These are phyloP conservation scores for Pezicula rhizophila DNA, from an alignment of 2,329 filamentous ascomycete genomes.

Conservation along the genomic window DNA sequence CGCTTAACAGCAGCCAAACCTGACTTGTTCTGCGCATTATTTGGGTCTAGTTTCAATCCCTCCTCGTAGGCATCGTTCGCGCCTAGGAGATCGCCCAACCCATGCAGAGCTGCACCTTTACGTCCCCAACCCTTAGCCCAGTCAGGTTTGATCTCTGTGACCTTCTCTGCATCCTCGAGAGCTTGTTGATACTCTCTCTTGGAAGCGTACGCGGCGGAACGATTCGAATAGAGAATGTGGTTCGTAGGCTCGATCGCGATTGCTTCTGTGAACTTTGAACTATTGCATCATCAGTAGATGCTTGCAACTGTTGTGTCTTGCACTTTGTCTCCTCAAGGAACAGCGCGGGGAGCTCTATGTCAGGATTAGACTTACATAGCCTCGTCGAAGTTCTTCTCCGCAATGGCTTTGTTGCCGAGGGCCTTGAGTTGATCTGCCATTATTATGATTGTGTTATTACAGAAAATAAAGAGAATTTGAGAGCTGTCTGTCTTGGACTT, in stretches of 20 bases:
- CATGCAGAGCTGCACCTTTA: slow-evolving; percentile 87
- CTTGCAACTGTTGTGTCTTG: background rate
- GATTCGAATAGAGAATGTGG: slow-evolving; percentile 97
- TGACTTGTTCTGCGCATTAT: slow-evolving; percentile 87
- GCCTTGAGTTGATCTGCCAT: slow-evolving; percentile 79
- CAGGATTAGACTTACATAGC: slow-evolving; percentile 66
- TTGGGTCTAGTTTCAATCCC: slow-evolving; percentile 87
- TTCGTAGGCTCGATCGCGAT: slow-evolving; percentile 84
- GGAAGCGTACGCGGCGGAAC: slow-evolving; percentile 81
- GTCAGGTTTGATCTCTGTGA: slow-evolving; percentile 89
- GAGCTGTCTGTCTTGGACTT: background rate
- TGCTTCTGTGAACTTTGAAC: slow-evolving; percentile 89
- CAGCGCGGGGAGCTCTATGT: background rate
- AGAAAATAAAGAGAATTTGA: background rate
- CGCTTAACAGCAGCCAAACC: slow-evolving; percentile 80
- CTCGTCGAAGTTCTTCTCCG: slow-evolving; percentile 92
- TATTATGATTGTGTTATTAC: background rate
- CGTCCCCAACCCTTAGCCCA: slow-evolving; percentile 96
- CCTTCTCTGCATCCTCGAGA: slow-evolving; percentile 85
- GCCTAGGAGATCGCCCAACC: slow-evolving; percentile 75
- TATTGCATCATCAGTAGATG: slow-evolving; percentile 32
- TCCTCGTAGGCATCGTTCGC: slow-evolving; percentile 89
- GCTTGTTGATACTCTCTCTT: slow-evolving; percentile 83
- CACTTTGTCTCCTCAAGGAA: background rate
- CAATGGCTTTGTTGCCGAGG: slow-evolving; percentile 97